phyloP scores from a whole-genome alignment of 768 basidiomycete species.

The Naganishia vishniacii region DNA sequence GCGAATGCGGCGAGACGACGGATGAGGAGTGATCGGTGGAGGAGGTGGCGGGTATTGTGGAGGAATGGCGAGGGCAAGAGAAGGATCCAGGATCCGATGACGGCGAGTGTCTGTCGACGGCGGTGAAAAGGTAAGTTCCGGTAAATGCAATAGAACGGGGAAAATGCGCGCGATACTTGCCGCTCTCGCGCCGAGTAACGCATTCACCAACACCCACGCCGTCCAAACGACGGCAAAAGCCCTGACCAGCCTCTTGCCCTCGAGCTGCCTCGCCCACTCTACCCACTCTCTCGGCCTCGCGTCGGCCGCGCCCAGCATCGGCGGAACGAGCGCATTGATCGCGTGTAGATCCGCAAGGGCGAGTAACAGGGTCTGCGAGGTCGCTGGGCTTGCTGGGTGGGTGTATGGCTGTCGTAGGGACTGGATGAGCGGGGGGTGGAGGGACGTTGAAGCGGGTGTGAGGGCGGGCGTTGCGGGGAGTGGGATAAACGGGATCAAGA shows the following conservation, averaged over 20 bases:
- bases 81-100: slow-evolving; percentile 35
- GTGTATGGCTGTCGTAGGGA: slow-evolving; percentile 55
- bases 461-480: slow-evolving; percentile 39
- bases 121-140: background rate
- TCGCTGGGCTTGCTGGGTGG: slow-evolving; percentile 39
- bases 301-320: slow-evolving; percentile 30
- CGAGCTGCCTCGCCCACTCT: slow-evolving; percentile 16
- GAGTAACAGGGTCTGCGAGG: slow-evolving; percentile 42
- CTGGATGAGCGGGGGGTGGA: background rate
- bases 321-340: slow-evolving; percentile 54
- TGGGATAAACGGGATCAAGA: slow-evolving; percentile 51
- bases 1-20: slow-evolving; percentile 59
- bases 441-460: slow-evolving; percentile 18
- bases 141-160: too few species aligned
- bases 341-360: slow-evolving; percentile 62
- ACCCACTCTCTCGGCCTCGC: background rate
- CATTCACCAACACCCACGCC: slow-evolving; percentile 35
- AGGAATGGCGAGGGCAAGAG: slow-evolving; percentile 42
- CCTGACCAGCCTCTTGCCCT: slow-evolving; percentile 18
- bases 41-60: slow-evolving; percentile 39
- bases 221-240: slow-evolving; percentile 35
- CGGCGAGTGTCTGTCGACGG: slow-evolving; percentile 22
- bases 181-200: slow-evolving; percentile 21
- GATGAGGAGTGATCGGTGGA: slow-evolving; percentile 54
- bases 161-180: slow-evolving; percentile 11